Evolutionary conservation across 768 basidiomycete genomes (phyloP).

Genomic region (Neoboletus magnificus): DNA sequence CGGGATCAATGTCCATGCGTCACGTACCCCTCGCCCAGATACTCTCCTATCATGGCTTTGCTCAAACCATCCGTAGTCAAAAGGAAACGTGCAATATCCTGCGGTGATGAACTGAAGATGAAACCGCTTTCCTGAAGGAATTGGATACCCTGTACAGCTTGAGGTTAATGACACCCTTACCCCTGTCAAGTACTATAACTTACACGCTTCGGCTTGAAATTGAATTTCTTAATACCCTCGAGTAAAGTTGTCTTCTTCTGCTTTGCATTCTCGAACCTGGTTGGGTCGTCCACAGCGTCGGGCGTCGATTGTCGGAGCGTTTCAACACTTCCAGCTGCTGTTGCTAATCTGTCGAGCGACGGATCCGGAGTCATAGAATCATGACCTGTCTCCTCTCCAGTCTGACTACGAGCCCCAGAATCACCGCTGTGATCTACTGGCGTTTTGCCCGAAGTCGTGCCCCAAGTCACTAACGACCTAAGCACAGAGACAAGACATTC

Average conservation of each 20-base stretch:
- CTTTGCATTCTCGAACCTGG: slow-evolving; percentile 90
- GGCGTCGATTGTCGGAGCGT: slow-evolving; percentile 67
- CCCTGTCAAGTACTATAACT: slow-evolving; percentile 24
- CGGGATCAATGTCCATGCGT: neutral
- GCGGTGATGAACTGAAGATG: slow-evolving; percentile 66
- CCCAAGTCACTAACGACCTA: slow-evolving; percentile 90
- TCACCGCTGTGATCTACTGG: slow-evolving; percentile 36
- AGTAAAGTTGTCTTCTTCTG: slow-evolving; percentile 92
- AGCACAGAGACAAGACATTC: slow-evolving; percentile 90
- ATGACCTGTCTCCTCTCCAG: slow-evolving; percentile 50
- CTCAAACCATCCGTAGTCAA: slow-evolving; percentile 87
- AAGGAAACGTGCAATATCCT: slow-evolving; percentile 82
- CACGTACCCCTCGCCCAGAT: slow-evolving; percentile 91
- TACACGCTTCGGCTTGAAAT: slow-evolving; percentile 97
- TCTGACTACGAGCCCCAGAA: slow-evolving; percentile 42
- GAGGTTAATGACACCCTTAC: neutral
- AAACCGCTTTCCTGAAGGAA: slow-evolving; percentile 88
- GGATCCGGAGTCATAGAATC: slow-evolving; percentile 56
- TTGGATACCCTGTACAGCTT: slow-evolving; percentile 66
- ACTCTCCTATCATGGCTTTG: slow-evolving; percentile 97
- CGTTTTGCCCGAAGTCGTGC: slow-evolving; percentile 47
- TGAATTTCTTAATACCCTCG: slow-evolving; percentile 97
- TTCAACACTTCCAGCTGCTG: slow-evolving; percentile 48
- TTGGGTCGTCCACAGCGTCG: slow-evolving; percentile 85
- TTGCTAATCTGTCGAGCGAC: slow-evolving; percentile 53